These are phyloP conservation scores for Penicillium soppii DNA, from an alignment of 495 filamentous ascomycete genomes.

Conservation along the genomic window DNA sequence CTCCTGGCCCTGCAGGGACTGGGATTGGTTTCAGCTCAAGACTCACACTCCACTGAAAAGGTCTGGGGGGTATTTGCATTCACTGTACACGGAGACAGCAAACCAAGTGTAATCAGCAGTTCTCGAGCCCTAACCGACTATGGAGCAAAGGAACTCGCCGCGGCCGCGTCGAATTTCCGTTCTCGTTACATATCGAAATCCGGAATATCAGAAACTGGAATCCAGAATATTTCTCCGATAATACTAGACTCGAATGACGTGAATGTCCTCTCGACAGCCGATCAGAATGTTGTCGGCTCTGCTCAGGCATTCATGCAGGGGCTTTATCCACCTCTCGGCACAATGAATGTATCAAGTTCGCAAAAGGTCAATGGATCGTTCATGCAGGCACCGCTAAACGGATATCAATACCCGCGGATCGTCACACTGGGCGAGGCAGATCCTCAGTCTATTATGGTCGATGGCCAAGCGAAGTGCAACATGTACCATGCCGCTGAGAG, in stretches of 20 bases:
- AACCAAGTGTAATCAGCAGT: constrained; percentile 49
- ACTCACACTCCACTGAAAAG: constrained; percentile 41
- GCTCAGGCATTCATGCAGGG: constrained; percentile 79
- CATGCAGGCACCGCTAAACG: constrained; percentile 59
- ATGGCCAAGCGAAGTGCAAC: constrained; percentile 57
- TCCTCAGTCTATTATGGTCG: constrained; percentile 56
- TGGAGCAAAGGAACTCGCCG: constrained; percentile 65
- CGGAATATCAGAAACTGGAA: constrained; percentile 31
- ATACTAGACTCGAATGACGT: constrained; percentile 48
- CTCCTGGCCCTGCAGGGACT: constrained; percentile 15
- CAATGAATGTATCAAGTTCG: constrained; percentile 37
- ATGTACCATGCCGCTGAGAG: constrained; percentile 34
- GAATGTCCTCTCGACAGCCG: constrained; percentile 42
- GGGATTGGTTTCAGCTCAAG: constrained; percentile 22
- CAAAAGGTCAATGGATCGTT: constrained; percentile 56
- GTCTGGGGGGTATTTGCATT: constrained; percentile 70
- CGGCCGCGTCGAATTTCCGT: constrained; percentile 61
- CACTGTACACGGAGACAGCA: constrained; percentile 71
- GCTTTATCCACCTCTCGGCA: constrained; percentile 68
- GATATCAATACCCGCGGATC: constrained; percentile 73
- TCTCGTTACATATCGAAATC: constrained; percentile 54
- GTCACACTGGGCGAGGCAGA: constrained; percentile 50
- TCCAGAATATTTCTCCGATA: constrained; percentile 41
- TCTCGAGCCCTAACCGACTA: constrained; percentile 59
- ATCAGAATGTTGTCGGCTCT: constrained; percentile 54